Evolutionary conservation across 805 yeast genomes (phyloP).

Genomic region (Wickerhamiella azymoides): DNA sequence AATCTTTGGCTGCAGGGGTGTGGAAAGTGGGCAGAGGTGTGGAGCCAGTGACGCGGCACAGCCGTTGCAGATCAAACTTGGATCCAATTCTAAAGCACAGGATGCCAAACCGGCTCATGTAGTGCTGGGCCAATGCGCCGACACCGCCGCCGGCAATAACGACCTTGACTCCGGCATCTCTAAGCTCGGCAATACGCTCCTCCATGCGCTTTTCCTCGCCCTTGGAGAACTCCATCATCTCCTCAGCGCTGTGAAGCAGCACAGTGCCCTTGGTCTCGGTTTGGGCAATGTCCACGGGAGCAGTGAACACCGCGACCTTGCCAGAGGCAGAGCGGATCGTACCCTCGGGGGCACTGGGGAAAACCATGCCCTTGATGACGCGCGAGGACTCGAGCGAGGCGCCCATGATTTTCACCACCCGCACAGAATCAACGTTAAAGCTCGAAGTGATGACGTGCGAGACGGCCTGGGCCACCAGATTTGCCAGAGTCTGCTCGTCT

Average conservation of each 20-base stretch:
- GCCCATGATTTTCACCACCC: slow-evolving; percentile 97
- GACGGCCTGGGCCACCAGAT: slow-evolving; percentile 75
- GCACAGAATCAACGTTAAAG: slow-evolving; percentile 84
- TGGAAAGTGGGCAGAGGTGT: slow-evolving; percentile 89
- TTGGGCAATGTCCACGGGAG: slow-evolving; percentile 87
- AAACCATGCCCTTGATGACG: slow-evolving; percentile 94
- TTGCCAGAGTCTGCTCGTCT: slow-evolving; percentile 60
- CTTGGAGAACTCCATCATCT: slow-evolving; percentile 88
- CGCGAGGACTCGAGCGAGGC: slow-evolving; percentile 55
- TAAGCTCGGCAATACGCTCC: slow-evolving; percentile 62
- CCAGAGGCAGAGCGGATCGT: slow-evolving; percentile 38
- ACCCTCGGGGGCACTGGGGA: slow-evolving; percentile 96
- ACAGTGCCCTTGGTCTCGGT: slow-evolving; percentile 99
- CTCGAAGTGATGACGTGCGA: slow-evolving; percentile 48
- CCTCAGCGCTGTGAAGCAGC: slow-evolving; percentile 85
- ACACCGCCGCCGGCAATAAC: slow-evolving; percentile 89
- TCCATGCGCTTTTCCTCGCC: slow-evolving; percentile 95
- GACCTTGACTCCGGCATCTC: slow-evolving; percentile 70
- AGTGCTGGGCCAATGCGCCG: slow-evolving; percentile 88
- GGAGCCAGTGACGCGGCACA: slow-evolving; percentile 94
- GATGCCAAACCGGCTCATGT: slow-evolving; percentile 72
- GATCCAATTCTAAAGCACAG: slow-evolving; percentile 81
- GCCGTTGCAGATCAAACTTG: slow-evolving; percentile 85
- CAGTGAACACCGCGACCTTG: slow-evolving; percentile 83
- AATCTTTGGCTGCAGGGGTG: slow-evolving; percentile 89